A percentile compares a stretch with the other conserved stretches of the same genome.
Conservation (phyloP, 2,329 filamentous ascomycete genomes). For the Penicillium sp. region DNA sequence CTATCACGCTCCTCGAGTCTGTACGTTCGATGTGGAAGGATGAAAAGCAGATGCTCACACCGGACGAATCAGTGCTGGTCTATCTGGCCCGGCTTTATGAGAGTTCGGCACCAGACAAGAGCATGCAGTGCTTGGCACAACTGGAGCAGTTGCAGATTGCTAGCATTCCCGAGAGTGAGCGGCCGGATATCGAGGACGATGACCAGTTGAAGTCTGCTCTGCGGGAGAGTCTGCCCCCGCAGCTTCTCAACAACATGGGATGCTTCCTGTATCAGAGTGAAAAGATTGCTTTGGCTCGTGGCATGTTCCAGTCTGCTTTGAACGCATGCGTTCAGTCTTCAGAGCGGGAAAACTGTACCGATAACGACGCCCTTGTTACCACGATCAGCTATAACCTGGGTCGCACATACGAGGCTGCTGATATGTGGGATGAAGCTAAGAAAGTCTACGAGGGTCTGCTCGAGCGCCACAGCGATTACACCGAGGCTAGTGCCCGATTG, state of each 20-base stretch:
- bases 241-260: conserved; percentile 95
- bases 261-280: conserved; percentile 93
- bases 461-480: conserved; percentile 86
- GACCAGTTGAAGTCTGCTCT: conserved; percentile 63
- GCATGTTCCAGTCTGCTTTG: conserved; percentile 90
- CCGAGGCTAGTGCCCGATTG: conserved; percentile 84
- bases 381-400: conserved; percentile 97
- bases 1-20: conserved; percentile 79
- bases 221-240: conserved; percentile 81
- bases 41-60: conserved; percentile 78
- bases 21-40: conserved; percentile 93
- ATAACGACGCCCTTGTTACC: conserved; percentile 89
- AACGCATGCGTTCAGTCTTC: conserved; percentile 83
- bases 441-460: conserved; percentile 87
- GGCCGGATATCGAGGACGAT: conserved; percentile 66
- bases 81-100: conserved; percentile 94
- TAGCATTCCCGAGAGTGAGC: conserved; percentile 73
- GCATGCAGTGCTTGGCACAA: conserved; percentile 86
- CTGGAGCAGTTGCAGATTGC: conserved; percentile 89
- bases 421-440: conserved; percentile 79
- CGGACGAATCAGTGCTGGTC: conserved; percentile 85
- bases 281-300: conserved; percentile 77
- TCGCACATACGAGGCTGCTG: conserved; percentile 86
- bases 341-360: conserved; percentile 74
- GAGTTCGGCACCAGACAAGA: conserved; percentile 82